phyloP scores from a whole-genome alignment of 805 yeast genomes.

The Kodamaea fukazawae region DNA sequence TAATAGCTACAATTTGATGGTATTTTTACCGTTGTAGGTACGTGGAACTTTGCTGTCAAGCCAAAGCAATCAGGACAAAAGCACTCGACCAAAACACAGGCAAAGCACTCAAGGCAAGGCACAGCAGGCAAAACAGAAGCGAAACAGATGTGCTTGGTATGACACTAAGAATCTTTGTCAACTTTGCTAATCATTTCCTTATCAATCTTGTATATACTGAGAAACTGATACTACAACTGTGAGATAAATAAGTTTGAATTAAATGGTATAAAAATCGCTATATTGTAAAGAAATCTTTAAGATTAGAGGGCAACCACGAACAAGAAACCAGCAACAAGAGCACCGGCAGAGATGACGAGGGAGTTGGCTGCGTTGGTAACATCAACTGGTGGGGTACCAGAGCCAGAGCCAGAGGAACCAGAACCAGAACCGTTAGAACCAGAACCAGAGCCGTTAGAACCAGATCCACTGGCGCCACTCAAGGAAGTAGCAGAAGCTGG shows the following conservation, averaged over 20 bases:
- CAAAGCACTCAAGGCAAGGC: too few relatives aligned
- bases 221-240: too few relatives aligned
- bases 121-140: too few relatives aligned
- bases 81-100: too few relatives aligned
- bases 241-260: neutral
- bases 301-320: slow-evolving; percentile 12
- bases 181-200: too few relatives aligned
- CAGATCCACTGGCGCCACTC: slow-evolving; percentile 1
- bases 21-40: too few relatives aligned
- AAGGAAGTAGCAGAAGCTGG: slow-evolving; percentile 6
- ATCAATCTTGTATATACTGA: too few relatives aligned
- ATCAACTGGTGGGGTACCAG: slow-evolving; percentile 11
- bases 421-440: slow-evolving; percentile 3
- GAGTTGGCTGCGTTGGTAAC: slow-evolving; percentile 11
- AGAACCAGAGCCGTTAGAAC: slow-evolving; percentile 4
- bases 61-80: too few relatives aligned
- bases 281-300: slow-evolving; percentile 1
- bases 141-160: too few relatives aligned
- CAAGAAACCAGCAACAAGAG: slow-evolving; percentile 10
- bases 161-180: too few relatives aligned
- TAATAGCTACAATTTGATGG: too few relatives aligned
- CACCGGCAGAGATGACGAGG: slow-evolving; percentile 10
- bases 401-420: neutral
- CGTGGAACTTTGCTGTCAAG: too few relatives aligned
- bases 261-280: neutral